Base-by-base conservation (phyloP, 768 basidiomycete species). In the Lactarius trivialis region DNA sequence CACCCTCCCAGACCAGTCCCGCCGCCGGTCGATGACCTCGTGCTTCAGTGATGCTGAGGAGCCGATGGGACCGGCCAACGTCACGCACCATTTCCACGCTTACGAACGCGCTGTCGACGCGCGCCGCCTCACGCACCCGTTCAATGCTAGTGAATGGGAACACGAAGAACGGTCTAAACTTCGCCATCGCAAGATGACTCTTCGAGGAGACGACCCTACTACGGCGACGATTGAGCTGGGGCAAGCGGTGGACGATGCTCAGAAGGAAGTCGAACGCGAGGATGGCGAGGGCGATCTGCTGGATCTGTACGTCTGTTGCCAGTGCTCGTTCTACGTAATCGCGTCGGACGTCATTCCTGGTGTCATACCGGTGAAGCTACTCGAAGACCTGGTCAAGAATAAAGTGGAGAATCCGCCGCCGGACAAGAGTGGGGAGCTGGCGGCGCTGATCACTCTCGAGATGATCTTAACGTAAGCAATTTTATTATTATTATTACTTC, bases 231-330 rank as follows among this genome's bases (percentile, higher is more conserved):
- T 51, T 33, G 36, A n/a, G n/a, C 34, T 65, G 52, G 63, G 34
- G 24, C 58, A 70, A 41, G 65, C 63, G 21, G 60, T 63, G 33
- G 63, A 71, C 30, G 65, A 67, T 19, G 74, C 74, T 19, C 64
- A 67, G 53, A 73, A 69, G 61, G 73, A 74, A n/a, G 73, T 76
- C 17, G 63, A 61, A 39, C 63, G 56, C n/a, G 61, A 59, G 28
- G 75, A 76, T 39, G 78, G 80, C 66, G 70, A 74, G 33, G 85
- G 82, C 26, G 82, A 79, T 61, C 71, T 88, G 32, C 75, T 93
- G 45, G 89, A 93, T 71, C 77, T 92, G 32, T 93, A 88, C 69
- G 76, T 91, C 50, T 93, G 91, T 71, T 93, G 91, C 69, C 91
- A 91, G 69, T 93, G 91, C 72, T 85, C 85, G 26, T 73, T 87